A percentile compares a stretch with the other conserved stretches of the same genome.
Evolutionary conservation across 2,329 filamentous ascomycete species (phyloP).

Genomic region (Botrytis elliptica): DNA sequence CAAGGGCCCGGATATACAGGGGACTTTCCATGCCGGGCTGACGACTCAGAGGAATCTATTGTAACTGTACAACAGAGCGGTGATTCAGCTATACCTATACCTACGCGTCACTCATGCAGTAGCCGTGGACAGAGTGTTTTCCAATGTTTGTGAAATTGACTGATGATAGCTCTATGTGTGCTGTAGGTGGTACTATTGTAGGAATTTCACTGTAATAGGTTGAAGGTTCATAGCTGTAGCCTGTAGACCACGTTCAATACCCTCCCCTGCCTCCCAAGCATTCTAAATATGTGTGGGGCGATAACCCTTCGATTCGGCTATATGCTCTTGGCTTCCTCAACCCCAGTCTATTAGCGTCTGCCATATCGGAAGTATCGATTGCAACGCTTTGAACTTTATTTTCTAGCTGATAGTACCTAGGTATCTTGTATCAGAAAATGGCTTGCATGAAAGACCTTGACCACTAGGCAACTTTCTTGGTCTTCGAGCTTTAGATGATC

Average conservation of each 20-base stretch:
- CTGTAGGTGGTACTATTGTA: not conserved
- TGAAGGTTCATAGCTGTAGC: not conserved
- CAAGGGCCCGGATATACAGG: not conserved
- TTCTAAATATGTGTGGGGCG: not conserved
- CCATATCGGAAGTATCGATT: not conserved
- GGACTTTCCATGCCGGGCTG: not conserved
- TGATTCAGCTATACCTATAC: not conserved
- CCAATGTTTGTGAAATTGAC: not conserved
- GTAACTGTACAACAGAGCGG: not conserved
- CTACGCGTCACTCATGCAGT: not conserved
- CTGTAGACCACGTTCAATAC: not conserved
- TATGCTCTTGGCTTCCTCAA: not conserved
- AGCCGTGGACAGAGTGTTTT: not conserved
- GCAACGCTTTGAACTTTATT: not conserved
- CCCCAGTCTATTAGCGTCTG: not conserved
- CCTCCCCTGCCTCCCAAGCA: not conserved
- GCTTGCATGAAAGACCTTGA: not conserved
- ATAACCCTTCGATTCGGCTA: not conserved
- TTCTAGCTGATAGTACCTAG: not conserved
- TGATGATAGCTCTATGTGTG: not conserved
- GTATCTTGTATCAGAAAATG: not conserved
- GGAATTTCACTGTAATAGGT: not conserved
- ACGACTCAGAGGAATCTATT: not conserved
- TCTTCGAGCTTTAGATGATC: not conserved
- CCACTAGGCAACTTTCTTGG: conserved; percentile 7